Evolutionary conservation across 768 basidiomycete species (phyloP).

Genomic region (Russula ochroleuca): DNA sequence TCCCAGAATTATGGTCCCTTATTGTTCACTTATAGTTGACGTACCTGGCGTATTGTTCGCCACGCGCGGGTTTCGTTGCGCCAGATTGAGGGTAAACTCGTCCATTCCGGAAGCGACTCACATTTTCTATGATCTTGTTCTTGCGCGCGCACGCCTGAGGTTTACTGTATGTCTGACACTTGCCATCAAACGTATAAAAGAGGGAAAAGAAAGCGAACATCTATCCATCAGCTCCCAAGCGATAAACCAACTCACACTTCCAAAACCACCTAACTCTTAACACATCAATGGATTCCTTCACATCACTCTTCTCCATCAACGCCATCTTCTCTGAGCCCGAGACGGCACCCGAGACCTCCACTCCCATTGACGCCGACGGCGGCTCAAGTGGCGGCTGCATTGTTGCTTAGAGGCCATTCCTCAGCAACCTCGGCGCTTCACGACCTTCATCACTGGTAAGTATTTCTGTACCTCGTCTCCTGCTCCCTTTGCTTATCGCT

Average conservation of each 20-base stretch:
- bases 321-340: not conserved
- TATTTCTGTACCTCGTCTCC: not conserved
- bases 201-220: not conserved
- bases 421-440: not conserved
- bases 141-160: no score
- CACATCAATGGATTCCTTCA: constrained; percentile 16
- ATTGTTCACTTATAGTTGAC: no score
- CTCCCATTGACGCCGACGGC: constrained; percentile 4
- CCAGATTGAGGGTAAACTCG: no score
- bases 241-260: not conserved
- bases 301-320: not conserved
- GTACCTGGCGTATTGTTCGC: no score
- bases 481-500: not conserved
- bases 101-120: no score
- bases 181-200: not conserved
- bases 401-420: constrained; percentile 4
- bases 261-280: not conserved
- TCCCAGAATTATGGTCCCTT: no score
- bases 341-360: not conserved
- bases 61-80: no score
- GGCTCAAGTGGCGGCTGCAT: not conserved
- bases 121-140: no score
- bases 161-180: no score
- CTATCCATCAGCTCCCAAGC: not conserved
- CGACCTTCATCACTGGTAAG: not conserved